Percentiles rank a stretch among this genome's conserved stretches.
phyloP scores from a whole-genome alignment of 805 yeast species.

The Priceomyces medius region DNA sequence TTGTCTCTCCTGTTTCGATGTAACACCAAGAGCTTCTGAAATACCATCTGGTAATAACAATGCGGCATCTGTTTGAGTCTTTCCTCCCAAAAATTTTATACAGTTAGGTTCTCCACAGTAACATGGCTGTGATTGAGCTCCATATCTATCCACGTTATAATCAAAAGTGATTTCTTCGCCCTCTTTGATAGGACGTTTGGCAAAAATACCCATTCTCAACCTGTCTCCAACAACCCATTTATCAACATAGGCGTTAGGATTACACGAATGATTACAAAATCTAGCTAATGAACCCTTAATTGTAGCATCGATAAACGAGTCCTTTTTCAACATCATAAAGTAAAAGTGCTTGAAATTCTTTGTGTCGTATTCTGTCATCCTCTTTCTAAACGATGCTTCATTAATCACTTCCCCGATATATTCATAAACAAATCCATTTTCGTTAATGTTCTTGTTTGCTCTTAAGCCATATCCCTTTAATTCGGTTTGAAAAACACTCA shows the following conservation, averaged over 20 bases:
- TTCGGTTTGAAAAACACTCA: conserved; percentile 82
- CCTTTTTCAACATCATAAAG: conserved; percentile 93
- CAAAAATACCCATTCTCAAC: conserved; percentile 91
- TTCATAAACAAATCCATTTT: conserved; percentile 79
- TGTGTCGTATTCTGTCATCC: conserved; percentile 73
- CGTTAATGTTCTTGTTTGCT: conserved; percentile 57
- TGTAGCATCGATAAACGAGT: conserved; percentile 94
- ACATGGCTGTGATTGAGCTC: conserved; percentile 92
- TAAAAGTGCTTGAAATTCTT: conserved; percentile 77
- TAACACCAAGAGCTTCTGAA: conserved; percentile 83
- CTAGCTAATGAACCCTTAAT: conserved; percentile 84
- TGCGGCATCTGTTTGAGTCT: conserved; percentile 92
- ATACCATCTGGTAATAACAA: conserved; percentile 77
- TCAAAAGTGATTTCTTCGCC: conserved; percentile 94
- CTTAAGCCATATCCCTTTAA: conserved; percentile 88
- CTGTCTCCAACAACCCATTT: conserved; percentile 96
- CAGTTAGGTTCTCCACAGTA: conserved; percentile 93
- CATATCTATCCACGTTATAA: conserved; percentile 94
- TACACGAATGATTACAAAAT: conserved; percentile 92
- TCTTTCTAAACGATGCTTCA: conserved; percentile 66
- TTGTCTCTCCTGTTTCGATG: conserved; percentile 62
- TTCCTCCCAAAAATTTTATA: conserved; percentile 92
- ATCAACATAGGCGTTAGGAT: conserved; percentile 92
- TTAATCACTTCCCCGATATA: conserved; percentile 93
- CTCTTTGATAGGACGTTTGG: conserved; percentile 62